Evolutionary conservation across 2,329 filamentous ascomycete genomes (phyloP).

Genomic region (Aureobasidium sp.): DNA sequence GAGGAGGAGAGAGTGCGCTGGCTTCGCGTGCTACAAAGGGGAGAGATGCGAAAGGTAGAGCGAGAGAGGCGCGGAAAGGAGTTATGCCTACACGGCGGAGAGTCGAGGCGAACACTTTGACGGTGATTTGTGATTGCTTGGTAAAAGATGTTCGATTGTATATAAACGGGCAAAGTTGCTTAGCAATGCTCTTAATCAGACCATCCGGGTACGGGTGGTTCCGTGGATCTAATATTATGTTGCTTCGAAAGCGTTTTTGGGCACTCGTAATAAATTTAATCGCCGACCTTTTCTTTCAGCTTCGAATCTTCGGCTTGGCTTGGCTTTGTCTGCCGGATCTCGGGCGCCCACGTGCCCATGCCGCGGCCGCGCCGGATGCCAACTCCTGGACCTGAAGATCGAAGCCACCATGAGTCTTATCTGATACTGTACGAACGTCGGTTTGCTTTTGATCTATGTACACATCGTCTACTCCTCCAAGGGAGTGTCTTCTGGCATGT

Average conservation of each 20-base stretch:
- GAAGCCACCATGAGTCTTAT: not conserved
- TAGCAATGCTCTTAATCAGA: constrained; percentile 11
- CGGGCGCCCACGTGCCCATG: not conserved
- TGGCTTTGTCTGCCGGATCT: not conserved
- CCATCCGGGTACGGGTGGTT: constrained; percentile 6
- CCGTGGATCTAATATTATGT: not conserved
- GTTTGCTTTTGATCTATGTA: not conserved
- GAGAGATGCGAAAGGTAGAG: constrained; percentile 43
- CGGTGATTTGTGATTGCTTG: constrained; percentile 33
- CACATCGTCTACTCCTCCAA: not conserved
- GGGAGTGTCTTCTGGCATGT: not conserved
- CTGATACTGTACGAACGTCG: not conserved
- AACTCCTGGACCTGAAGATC: not conserved
- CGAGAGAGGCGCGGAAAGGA: constrained; percentile 63
- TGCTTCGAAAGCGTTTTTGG: not conserved
- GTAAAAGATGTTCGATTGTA: not conserved
- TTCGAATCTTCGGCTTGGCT: not conserved
- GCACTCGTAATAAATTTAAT: not conserved
- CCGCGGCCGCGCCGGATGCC: not conserved
- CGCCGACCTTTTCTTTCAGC: constrained; percentile 4
- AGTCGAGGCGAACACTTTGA: constrained; percentile 87
- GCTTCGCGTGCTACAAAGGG: constrained; percentile 17
- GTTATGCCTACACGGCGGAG: constrained; percentile 56
- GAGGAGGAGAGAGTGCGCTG: constrained; percentile 22
- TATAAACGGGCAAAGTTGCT: constrained; percentile 3